Conservation (phyloP, 129 eudicot species). For the Scalesia atractyloides region DNA sequence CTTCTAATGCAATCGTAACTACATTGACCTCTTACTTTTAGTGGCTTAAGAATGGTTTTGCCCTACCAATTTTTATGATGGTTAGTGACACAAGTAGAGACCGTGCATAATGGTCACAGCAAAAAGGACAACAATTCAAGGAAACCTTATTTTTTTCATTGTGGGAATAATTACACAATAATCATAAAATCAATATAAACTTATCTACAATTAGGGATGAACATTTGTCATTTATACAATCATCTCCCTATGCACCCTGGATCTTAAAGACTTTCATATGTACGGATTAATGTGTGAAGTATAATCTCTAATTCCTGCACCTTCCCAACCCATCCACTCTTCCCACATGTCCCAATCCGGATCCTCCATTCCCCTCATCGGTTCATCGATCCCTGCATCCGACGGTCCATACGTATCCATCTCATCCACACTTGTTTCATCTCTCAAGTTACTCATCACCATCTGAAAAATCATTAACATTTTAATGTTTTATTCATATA, state of each 20-base stretch:
- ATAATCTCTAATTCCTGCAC: constrained; percentile 79
- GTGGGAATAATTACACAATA: constrained; percentile 25
- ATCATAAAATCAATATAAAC: constrained; percentile 12
- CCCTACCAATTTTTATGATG: too few species aligned
- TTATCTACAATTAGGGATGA: constrained; percentile 30
- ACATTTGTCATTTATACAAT: constrained; percentile 24
- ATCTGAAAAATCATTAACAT: constrained; percentile 31
- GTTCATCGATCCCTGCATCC: constrained; percentile 44
- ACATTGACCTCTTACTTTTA: too few species aligned
- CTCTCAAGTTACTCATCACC: constrained; percentile 66
- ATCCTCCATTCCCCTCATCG: constrained; percentile 60
- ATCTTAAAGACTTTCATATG: constrained; percentile 39
- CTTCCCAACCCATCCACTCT: constrained; percentile 99
- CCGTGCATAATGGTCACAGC: too few species aligned
- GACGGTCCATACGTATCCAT: constrained; percentile 34
- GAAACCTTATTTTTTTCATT: neutral
- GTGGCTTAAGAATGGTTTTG: too few species aligned
- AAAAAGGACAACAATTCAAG: neutral
- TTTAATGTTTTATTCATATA: constrained; percentile 2
- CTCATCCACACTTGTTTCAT: constrained; percentile 30
- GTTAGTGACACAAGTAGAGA: too few species aligned
- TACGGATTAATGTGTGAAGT: constrained; percentile 76
- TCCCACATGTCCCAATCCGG: constrained; percentile 83
- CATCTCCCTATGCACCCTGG: constrained; percentile 22
- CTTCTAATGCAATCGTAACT: too few species aligned